phyloP scores from a whole-genome alignment of 768 basidiomycete species.

The Amyloporia xantha region DNA sequence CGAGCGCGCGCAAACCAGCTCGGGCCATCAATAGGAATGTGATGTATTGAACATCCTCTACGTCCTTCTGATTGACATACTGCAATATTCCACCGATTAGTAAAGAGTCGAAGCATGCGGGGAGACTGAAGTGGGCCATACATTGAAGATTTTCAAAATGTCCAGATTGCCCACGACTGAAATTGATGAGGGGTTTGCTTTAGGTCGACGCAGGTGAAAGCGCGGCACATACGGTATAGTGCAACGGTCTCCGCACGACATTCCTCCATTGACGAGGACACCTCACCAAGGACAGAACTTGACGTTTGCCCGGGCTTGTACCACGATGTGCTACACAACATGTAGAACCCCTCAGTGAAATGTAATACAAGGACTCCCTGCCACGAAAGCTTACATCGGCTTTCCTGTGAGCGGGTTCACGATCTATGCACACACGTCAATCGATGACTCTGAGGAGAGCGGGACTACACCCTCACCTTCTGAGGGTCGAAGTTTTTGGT shows the following conservation, averaged over 20 bases:
- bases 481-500: slow-evolving; percentile 76
- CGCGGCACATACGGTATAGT: slow-evolving; percentile 53
- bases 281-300: slow-evolving; percentile 76
- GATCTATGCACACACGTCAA: slow-evolving; percentile 37
- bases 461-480: too few relatives aligned
- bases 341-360: too few relatives aligned
- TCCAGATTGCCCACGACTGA: slow-evolving; percentile 67
- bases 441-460: too few relatives aligned
- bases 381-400: slow-evolving; percentile 56
- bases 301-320: slow-evolving; percentile 85
- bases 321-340: slow-evolving; percentile 68
- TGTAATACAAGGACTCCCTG: neutral
- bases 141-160: slow-evolving; percentile 78
- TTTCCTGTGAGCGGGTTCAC: slow-evolving; percentile 78
- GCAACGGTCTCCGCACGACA: slow-evolving; percentile 89
- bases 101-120: neutral
- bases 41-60: slow-evolving; percentile 75
- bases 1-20: slow-evolving; percentile 69
- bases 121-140: slow-evolving; percentile 25
- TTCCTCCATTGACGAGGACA: slow-evolving; percentile 89
- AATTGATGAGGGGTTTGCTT: neutral
- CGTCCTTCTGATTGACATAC: slow-evolving; percentile 62
- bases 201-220: neutral
- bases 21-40: slow-evolving; percentile 86
- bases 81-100: slow-evolving; percentile 20